phyloP scores from a whole-genome alignment of 768 basidiomycete genomes.

The Hypholoma sublateritium region DNA sequence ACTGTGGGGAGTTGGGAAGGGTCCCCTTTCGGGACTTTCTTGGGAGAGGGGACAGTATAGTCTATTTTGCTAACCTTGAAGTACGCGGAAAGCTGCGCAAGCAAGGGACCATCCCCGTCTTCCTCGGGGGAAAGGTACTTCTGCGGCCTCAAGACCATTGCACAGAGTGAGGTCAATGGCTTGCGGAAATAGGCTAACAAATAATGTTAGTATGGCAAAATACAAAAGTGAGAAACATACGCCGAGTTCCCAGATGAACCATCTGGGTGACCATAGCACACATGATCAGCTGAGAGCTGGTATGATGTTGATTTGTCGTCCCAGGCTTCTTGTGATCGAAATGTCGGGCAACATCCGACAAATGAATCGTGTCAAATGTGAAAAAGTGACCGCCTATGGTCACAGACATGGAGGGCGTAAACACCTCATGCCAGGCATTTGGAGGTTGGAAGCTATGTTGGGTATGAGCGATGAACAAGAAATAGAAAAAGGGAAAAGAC shows the following conservation, averaged over 20 bases:
- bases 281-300: not conserved
- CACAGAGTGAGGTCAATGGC: no score
- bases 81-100: no score
- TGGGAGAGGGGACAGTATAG: no score
- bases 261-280: not conserved
- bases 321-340: not conserved
- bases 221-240: no score
- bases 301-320: slow-evolving; percentile 7
- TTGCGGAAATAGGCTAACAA: no score
- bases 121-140: no score
- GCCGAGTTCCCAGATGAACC: not conserved
- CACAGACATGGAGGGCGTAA: slow-evolving; percentile 7
- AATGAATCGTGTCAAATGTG: slow-evolving; percentile 9
- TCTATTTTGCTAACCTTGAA: no score
- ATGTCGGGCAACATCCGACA: slow-evolving; percentile 4
- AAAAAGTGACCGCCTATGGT: slow-evolving; percentile 12
- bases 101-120: no score
- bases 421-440: slow-evolving; percentile 9
- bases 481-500: not conserved
- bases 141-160: no score
- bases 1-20: no score
- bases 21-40: no score
- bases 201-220: no score
- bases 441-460: slow-evolving; percentile 11
- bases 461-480: not conserved